These are phyloP conservation scores for Cunninghamia lanceolata DNA, from an alignment of 75 land plant genomes.

Conservation along the genomic window DNA sequence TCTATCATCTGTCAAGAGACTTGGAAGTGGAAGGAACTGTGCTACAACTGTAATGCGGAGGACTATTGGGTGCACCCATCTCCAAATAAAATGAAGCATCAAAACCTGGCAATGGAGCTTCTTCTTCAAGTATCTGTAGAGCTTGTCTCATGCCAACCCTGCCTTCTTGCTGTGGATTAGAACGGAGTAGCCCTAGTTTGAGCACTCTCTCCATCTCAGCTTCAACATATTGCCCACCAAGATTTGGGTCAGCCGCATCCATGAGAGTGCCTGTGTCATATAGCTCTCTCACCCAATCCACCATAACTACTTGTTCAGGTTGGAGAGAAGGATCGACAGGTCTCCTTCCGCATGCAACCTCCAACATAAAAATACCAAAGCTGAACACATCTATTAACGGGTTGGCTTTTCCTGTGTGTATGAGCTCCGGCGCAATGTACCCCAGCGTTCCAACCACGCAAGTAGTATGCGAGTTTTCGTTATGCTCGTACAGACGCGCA, in stretches of 20 bases:
- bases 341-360: slow-evolving; percentile 30
- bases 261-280: too few species aligned
- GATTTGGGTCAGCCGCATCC: too few species aligned
- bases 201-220: slow-evolving; percentile 51
- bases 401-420: slow-evolving; percentile 19
- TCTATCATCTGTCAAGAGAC: too few species aligned
- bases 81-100: too few species aligned
- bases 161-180: slow-evolving; percentile 44
- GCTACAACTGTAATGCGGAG: too few species aligned
- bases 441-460: slow-evolving; percentile 30
- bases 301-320: too few species aligned
- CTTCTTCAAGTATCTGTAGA: background rate
- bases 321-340: background rate
- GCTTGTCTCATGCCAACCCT: slow-evolving; percentile 28
- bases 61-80: too few species aligned
- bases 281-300: too few species aligned
- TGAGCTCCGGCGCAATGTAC: slow-evolving; percentile 39
- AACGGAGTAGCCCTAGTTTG: slow-evolving; percentile 54
- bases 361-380: slow-evolving; percentile 33
- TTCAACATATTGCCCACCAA: too few species aligned
- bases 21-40: too few species aligned
- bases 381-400: slow-evolving; percentile 38
- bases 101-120: background rate
- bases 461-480: slow-evolving; percentile 14
- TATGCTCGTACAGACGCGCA: slow-evolving; percentile 32